Conservation (phyloP, 305 asterid genomes). For the Coffea humblotiana region DNA sequence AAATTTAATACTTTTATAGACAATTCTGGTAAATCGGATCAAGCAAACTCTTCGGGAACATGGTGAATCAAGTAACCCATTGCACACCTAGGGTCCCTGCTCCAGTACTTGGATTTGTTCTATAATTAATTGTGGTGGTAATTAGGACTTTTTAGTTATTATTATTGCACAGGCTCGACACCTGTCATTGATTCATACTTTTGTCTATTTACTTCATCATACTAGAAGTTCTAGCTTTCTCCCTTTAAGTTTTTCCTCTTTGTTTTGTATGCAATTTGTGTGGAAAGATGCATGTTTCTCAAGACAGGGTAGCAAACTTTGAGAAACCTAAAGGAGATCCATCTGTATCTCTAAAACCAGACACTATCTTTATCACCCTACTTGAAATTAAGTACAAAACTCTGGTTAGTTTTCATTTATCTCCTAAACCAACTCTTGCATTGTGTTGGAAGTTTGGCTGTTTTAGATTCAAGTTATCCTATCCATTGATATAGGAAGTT, state of each 20-base stretch:
- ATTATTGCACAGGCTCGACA: too few relatives aligned
- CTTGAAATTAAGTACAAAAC: constrained; percentile 61
- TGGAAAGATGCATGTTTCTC: constrained; percentile 16
- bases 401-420: constrained; percentile 22
- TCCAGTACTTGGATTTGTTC: too few relatives aligned
- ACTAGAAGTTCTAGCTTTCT: not conserved
- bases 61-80: too few relatives aligned
- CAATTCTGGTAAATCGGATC: too few relatives aligned
- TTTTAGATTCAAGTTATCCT: constrained; percentile 87
- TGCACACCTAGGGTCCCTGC: too few relatives aligned
- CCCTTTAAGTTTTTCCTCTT: not conserved
- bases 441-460: constrained; percentile 84
- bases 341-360: constrained; percentile 77
- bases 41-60: too few relatives aligned
- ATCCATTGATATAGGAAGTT: constrained; percentile 80
- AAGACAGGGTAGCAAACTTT: constrained; percentile 91
- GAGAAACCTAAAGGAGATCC: constrained; percentile 99
- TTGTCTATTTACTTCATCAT: not conserved
- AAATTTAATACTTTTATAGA: too few relatives aligned
- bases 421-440: constrained; percentile 28
- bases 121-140: too few relatives aligned
- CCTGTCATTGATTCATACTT: not conserved
- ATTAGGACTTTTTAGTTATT: too few relatives aligned
- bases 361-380: constrained; percentile 86
- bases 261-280: not conserved